phyloP scores from a whole-genome alignment of 1,284 basidiomycete genomes.

The Rhodofomes roseus region DNA sequence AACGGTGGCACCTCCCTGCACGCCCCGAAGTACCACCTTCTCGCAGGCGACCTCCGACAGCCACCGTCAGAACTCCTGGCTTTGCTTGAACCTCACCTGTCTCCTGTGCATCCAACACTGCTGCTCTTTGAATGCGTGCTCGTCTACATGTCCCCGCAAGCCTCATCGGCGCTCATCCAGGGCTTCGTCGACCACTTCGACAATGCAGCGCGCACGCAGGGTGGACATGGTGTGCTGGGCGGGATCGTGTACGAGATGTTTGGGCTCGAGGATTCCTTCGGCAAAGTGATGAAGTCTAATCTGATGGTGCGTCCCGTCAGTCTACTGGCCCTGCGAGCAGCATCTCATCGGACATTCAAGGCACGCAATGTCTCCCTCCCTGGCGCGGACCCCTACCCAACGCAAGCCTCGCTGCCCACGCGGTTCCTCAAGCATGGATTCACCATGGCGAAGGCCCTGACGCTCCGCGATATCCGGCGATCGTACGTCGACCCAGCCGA shows the following conservation, averaged over 20 bases:
- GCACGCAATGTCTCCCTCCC: constrained; percentile 72
- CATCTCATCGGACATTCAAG: constrained; percentile 35
- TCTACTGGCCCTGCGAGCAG: not conserved
- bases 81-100: constrained; percentile 44
- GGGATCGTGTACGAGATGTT: constrained; percentile 89
- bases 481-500: constrained; percentile 53
- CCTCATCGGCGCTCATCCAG: constrained; percentile 57
- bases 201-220: constrained; percentile 4
- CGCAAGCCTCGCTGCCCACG: constrained; percentile 50
- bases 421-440: constrained; percentile 66
- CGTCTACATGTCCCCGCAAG: constrained; percentile 75
- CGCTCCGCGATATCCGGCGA: constrained; percentile 65
- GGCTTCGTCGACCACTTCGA: constrained; percentile 72
- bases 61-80: constrained; percentile 42
- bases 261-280: constrained; percentile 79
- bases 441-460: constrained; percentile 48
- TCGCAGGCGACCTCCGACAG: constrained; percentile 72
- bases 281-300: constrained; percentile 84
- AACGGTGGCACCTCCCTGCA: constrained; percentile 69
- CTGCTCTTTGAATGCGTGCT: constrained; percentile 90
- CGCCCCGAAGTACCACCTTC: constrained; percentile 66
- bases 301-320: constrained; percentile 54
- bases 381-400: constrained; percentile 63
- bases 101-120: constrained; percentile 70
- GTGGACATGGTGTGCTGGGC: constrained; percentile 35